Evolutionary conservation across 2,329 filamentous ascomycete species (phyloP), one percentile per base, ranked within the genome.

Genomic region (Ceratocystis papillata): DNA sequence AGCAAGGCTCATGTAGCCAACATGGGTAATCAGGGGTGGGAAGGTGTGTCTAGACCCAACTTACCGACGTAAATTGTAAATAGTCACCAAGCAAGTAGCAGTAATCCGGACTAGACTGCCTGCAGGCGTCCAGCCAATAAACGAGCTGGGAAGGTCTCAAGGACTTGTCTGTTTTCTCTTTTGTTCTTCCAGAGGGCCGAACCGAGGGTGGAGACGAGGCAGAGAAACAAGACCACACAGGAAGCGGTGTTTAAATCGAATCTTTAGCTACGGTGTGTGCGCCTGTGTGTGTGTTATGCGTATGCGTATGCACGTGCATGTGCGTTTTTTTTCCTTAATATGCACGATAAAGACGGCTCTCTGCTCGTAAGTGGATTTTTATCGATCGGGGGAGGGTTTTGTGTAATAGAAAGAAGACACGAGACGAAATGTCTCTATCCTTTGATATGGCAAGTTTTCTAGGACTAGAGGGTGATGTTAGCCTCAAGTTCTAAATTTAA

Each of bases 381-480:
- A 53, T 53, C 48, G 48, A 53, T 28, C 22, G 48, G 15, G 15
- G 15, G 20, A 53, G 37, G 15, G 20, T 6, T 53, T 53, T 53
- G 48, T 53, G 48, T 53, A 53, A 53, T 53, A 10, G 48, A 53
- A 53, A 53, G 48, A 53, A 53, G 48, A 53, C 48, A 53, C 48
- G 48, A 28, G 48, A 53, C 48, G 22, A 28, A 53, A 22, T 53
- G 22, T 41, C 37, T 41, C 37, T 41, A 41, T 41, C 12, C 37
- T 41, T 1, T 12, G 37, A 41, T 41, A 15, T 41, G 37, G 37
- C 10, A 25, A 53, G 48, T 53, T 25, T 53, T 53, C 48, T 53
- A 15, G 20, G 15, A 37, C 55, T n/a, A 37, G 55, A 22, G 55
- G 30, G 55, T 59, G 15, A 8, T 59, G 55, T 59, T 59, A 59